A percentile compares a stretch with the other conserved stretches of the same genome.
Evolutionary conservation across 2,329 filamentous ascomycete species (phyloP).

Genomic region (Calonectria hongkongensis): DNA sequence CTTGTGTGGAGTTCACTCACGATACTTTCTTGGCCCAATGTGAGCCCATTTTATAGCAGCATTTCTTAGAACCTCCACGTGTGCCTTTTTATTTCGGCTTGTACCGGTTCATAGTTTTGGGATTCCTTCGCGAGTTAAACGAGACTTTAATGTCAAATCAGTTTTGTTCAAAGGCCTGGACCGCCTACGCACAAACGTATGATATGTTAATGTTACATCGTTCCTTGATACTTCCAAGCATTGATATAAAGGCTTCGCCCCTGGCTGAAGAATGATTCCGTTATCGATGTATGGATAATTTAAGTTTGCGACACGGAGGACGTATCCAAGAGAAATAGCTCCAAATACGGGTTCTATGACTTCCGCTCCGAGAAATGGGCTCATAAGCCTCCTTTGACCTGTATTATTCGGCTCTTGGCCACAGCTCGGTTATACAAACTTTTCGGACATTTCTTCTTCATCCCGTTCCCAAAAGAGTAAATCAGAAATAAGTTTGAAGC

Average conservation of each 20-base stretch:
- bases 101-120: background rate
- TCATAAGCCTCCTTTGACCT: background rate
- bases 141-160: background rate
- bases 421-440: background rate
- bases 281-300: background rate
- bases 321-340: background rate
- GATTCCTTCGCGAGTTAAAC: background rate
- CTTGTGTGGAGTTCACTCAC: background rate
- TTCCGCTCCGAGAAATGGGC: background rate
- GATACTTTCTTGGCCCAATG: background rate
- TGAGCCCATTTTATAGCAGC: background rate
- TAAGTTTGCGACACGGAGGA: background rate
- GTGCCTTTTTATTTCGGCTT: background rate
- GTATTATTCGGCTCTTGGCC: too few relatives aligned
- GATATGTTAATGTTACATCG: background rate
- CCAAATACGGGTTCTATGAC: background rate
- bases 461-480: conserved; percentile 7
- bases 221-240: background rate
- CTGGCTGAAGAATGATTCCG: background rate
- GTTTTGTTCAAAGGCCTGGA: background rate
- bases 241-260: background rate
- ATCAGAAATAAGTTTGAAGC: background rate
- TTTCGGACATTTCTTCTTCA: background rate
- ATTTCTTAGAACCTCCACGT: background rate
- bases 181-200: background rate